These are phyloP conservation scores for Ophiostoma tasmaniense DNA, from an alignment of 2,329 filamentous ascomycete species.

Conservation along the genomic window DNA sequence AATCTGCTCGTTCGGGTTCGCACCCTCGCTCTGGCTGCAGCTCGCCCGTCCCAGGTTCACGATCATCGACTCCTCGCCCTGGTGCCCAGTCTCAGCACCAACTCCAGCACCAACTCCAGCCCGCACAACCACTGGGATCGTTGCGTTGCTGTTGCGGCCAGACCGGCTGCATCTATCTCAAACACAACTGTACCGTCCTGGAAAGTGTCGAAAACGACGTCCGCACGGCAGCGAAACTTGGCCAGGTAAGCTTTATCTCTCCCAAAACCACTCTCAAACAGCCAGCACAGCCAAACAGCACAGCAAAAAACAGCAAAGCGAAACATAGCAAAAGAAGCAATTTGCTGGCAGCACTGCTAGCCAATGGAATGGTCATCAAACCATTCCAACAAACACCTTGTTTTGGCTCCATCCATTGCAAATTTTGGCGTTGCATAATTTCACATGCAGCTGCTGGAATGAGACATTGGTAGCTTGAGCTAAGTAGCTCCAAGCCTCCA, in stretches of 20 bases:
- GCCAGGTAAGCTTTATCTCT: slow-evolving; percentile 62
- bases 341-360: neutral
- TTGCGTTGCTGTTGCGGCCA: slow-evolving; percentile 79
- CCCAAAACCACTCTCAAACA: neutral
- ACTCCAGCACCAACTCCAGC: slow-evolving; percentile 21
- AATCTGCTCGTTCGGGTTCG: neutral
- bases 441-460: neutral
- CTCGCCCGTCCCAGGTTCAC: neutral
- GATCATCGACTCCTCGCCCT: slow-evolving; percentile 1
- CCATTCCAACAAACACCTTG: neutral
- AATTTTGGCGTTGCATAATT: slow-evolving; percentile 16
- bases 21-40: neutral
- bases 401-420: slow-evolving; percentile 16
- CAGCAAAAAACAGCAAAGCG: neutral
- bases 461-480: neutral
- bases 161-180: slow-evolving; percentile 67
- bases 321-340: neutral
- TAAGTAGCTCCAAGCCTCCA: neutral
- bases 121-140: slow-evolving; percentile 24
- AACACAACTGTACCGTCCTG: slow-evolving; percentile 69
- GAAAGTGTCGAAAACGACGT: slow-evolving; percentile 82
- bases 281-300: neutral
- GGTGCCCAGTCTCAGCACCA: neutral
- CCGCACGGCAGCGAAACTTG: slow-evolving; percentile 73
- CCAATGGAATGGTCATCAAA: neutral